Conservation (phyloP, 108 stramenopile genomes). For the Cyclotella baltica region DNA sequence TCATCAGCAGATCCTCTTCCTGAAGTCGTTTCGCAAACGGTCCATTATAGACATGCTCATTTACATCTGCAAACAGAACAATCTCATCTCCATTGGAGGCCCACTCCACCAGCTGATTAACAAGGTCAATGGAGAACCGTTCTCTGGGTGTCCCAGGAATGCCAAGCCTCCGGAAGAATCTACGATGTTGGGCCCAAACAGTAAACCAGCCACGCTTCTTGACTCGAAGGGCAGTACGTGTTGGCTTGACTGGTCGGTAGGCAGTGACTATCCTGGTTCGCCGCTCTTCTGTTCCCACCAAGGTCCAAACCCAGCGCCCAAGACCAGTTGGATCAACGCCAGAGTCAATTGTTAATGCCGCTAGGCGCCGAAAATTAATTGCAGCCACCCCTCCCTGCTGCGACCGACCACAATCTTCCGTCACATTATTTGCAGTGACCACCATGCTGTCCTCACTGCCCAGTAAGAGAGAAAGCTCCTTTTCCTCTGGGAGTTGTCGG, state of each 20-base stretch:
- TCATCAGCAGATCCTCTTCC: background rate
- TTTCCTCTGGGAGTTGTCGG: background rate
- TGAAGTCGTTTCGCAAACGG: background rate
- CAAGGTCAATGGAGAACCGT: background rate
- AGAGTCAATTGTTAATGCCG: background rate
- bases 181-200: background rate
- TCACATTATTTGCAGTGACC: background rate
- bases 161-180: background rate
- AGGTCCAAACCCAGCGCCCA: background rate
- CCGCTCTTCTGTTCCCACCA: background rate
- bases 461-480: background rate
- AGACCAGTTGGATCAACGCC: background rate
- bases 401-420: background rate
- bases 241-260: background rate
- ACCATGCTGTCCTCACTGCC: background rate
- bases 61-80: background rate
- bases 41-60: background rate
- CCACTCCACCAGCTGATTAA: background rate
- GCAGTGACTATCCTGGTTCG: constrained; percentile 4
- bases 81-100: background rate
- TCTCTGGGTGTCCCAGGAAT: background rate
- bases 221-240: no score
- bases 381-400: background rate
- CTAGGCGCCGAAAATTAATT: background rate
- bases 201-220: background rate